These are phyloP conservation scores for Casuarina cunninghamiana DNA, from an alignment of 306 rosid species.

Conservation along the genomic window DNA sequence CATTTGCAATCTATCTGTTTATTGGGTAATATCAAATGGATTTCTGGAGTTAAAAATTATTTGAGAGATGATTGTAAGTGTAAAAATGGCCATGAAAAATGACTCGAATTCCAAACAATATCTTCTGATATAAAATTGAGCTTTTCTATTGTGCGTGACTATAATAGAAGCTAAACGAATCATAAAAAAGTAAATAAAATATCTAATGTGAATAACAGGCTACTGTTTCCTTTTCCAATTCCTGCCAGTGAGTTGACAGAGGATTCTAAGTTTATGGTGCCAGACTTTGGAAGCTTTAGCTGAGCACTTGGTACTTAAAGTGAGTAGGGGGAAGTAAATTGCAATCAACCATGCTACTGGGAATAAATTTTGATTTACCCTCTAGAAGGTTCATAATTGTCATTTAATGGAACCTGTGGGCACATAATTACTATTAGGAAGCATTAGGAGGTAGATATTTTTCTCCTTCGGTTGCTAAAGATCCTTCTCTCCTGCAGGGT, in stretches of 20 bases:
- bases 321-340: not conserved
- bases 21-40: not conserved
- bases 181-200: not conserved
- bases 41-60: not conserved
- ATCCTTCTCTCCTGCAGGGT: conserved; percentile 38
- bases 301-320: not conserved
- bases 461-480: not conserved
- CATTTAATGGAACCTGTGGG: not conserved
- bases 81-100: not conserved
- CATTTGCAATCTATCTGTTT: not conserved
- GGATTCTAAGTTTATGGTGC: not conserved
- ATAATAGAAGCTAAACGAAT: not conserved
- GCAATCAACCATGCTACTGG: not conserved
- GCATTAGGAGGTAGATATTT: not conserved
- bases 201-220: not conserved
- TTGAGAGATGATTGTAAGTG: not conserved
- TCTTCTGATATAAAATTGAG: no score
- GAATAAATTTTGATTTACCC: not conserved
- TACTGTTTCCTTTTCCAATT: not conserved
- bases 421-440: not conserved
- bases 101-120: no score
- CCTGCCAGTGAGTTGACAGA: not conserved
- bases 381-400: not conserved
- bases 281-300: not conserved
- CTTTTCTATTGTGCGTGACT: no score